Evolutionary conservation across 2,329 filamentous ascomycete genomes (phyloP).

Genomic region (Fusarium tjaetaba): DNA sequence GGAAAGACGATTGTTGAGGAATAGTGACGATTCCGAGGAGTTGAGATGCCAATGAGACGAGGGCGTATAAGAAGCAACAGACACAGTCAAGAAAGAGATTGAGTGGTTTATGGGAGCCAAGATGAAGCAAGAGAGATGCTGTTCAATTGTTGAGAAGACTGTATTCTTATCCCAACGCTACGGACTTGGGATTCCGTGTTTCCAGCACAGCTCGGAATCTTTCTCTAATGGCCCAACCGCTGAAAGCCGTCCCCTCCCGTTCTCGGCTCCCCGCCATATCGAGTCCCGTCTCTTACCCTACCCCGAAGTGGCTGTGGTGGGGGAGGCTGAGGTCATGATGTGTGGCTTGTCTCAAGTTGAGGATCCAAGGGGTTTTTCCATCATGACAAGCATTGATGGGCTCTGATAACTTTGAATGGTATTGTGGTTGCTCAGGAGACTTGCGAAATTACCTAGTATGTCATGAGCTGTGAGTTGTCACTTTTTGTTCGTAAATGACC

Average conservation of each 20-base stretch:
- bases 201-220: slow-evolving; percentile 25
- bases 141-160: slow-evolving; percentile 15
- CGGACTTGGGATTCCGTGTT: slow-evolving; percentile 29
- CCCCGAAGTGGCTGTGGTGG: slow-evolving; percentile 36
- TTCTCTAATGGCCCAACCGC: slow-evolving; percentile 31
- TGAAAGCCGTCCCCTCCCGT: slow-evolving; percentile 42
- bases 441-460: background rate
- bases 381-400: background rate
- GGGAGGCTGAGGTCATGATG: slow-evolving; percentile 37
- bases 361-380: background rate
- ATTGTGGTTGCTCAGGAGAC: background rate
- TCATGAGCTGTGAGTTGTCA: background rate
- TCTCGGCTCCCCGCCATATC: slow-evolving; percentile 35
- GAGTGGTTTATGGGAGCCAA: background rate
- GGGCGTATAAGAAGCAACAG: background rate
- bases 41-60: background rate
- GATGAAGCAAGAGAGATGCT: background rate
- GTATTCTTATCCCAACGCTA: slow-evolving; percentile 14
- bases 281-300: slow-evolving; percentile 5
- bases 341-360: slow-evolving; percentile 18
- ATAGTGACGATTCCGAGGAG: slow-evolving; percentile 14
- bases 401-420: background rate
- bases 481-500: background rate
- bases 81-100: background rate
- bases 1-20: slow-evolving; percentile 4